Base-by-base conservation (phyloP, 106 monocot genomes). In the Gastrodia elata region DNA sequence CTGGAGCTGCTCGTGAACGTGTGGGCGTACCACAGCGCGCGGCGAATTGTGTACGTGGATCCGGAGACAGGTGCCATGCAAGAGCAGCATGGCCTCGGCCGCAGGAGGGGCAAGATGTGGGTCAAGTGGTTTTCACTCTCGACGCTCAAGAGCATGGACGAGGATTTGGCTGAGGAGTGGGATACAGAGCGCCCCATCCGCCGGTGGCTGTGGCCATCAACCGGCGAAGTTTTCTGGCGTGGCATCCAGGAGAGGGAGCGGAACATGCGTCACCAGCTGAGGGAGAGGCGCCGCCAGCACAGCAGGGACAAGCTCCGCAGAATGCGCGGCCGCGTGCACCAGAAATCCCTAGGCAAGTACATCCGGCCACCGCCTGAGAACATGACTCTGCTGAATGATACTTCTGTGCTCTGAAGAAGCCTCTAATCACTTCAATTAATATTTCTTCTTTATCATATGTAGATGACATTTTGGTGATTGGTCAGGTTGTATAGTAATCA, bases 181-280 rank as follows among this genome's bases (percentile, higher is more conserved):
- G 96, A 92, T 70, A 59, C 56, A 0, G 92, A 92, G 20, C 84
- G 64, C 14, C 79, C 86, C 0, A 36, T 42, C 30, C 65, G 82
- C 38, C 75, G 84, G 46, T 84, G 90, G 92, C 75, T 97, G 70
- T 97, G 96, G 96, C 92, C 96, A 0, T 83, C 74, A 1, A 97
- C 96, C 2, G 96, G 96, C 3, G 92, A 97, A 68, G 92, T 97
- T 16, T 87, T 86, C 64, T 97, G 92, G 92, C 92, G 90, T 42
- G 96, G 96, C 20, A 44, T 90, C 5, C 83, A 81, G 42, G 96
- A 97, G 43, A 80, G 86, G 65, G 96, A 97, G 80, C 76, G 81
- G 41, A 90, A 73, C 73, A 84, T 84, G 81, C 82, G 83, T 13
- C 83, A 82, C 8, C 84, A 79, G 39, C 81, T 84, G 38, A 88